A percentile compares a stretch with the other conserved stretches of the same genome.
These are phyloP conservation scores for Colletotrichum ledebouriae DNA, from an alignment of 2,329 filamentous ascomycete genomes.

Conservation along the genomic window DNA sequence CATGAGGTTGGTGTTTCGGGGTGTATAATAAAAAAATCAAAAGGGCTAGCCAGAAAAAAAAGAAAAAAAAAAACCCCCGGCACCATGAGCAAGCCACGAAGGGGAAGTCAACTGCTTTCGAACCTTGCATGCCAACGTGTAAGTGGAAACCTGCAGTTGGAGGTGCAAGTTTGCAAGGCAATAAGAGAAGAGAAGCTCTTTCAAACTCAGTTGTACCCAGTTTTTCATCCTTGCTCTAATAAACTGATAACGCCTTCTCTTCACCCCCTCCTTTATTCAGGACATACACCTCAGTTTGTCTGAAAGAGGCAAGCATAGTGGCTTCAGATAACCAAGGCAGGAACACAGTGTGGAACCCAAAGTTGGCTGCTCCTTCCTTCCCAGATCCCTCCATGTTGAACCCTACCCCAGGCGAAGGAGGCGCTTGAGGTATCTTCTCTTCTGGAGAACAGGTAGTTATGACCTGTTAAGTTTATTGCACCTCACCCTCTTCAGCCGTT, in stretches of 20 bases:
- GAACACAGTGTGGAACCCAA: constrained; percentile 1
- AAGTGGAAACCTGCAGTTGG: constrained; percentile 25
- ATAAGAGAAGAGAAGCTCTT: not conserved
- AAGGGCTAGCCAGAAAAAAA: not conserved
- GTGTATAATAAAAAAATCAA: not conserved
- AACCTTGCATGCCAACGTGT: constrained; percentile 18
- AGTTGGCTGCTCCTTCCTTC: constrained; percentile 13
- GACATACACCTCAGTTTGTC: constrained; percentile 17
- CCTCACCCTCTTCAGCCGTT: constrained; percentile 1
- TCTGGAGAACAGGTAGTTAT: not conserved
- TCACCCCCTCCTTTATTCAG: constrained; percentile 2
- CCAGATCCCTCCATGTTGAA: not conserved
- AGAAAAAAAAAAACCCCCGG: not conserved
- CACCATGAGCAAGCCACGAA: constrained; percentile 29
- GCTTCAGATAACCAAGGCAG: constrained; percentile 18
- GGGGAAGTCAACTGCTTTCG: constrained; percentile 25
- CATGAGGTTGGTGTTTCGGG: not conserved
- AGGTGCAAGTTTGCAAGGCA: constrained; percentile 26
- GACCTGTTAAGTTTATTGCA: not conserved
- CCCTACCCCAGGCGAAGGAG: not conserved
- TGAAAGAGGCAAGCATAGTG: constrained; percentile 8
- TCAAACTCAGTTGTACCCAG: not conserved
- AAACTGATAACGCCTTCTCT: not conserved
- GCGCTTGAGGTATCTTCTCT: constrained; percentile 1
- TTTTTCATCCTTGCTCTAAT: not conserved